A percentile compares a stretch with the other conserved stretches of the same genome.
Evolutionary conservation across 495 filamentous ascomycete species (phyloP).

Genomic region (Podospora australis): DNA sequence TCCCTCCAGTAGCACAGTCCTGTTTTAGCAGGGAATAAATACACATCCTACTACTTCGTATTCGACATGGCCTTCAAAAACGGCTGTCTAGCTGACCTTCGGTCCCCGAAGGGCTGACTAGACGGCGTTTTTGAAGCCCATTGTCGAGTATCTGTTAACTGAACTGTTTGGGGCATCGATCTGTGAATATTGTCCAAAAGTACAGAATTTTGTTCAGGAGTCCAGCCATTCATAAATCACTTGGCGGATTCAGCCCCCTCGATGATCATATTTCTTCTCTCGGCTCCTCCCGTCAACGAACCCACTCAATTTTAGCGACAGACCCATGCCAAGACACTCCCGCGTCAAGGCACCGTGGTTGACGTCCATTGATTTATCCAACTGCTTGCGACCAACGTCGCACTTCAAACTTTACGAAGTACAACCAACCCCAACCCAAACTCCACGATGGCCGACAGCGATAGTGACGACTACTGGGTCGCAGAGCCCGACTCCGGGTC

Average conservation of each 20-base stretch:
- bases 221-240: too few relatives aligned
- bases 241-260: too few relatives aligned
- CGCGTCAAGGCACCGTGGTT: background rate
- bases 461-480: slow-evolving; percentile 57
- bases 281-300: background rate
- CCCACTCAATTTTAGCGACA: slow-evolving; percentile 1
- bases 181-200: too few relatives aligned
- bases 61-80: too few relatives aligned
- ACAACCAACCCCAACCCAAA: background rate
- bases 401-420: background rate
- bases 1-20: too few relatives aligned
- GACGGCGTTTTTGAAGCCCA: too few relatives aligned
- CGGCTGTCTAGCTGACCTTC: too few relatives aligned
- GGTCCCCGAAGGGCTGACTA: too few relatives aligned
- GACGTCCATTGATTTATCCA: background rate
- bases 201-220: too few relatives aligned
- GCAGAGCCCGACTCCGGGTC: slow-evolving; percentile 42
- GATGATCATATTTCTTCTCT: too few relatives aligned
- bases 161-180: too few relatives aligned
- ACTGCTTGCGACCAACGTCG: background rate
- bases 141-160: too few relatives aligned
- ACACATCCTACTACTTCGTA: background rate
- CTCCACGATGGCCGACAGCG: slow-evolving; percentile 49
- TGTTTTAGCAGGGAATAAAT: background rate
- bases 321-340: slow-evolving; percentile 5